These are phyloP conservation scores for Trifolium pratense DNA, from an alignment of 306 rosid genomes.

Conservation along the genomic window DNA sequence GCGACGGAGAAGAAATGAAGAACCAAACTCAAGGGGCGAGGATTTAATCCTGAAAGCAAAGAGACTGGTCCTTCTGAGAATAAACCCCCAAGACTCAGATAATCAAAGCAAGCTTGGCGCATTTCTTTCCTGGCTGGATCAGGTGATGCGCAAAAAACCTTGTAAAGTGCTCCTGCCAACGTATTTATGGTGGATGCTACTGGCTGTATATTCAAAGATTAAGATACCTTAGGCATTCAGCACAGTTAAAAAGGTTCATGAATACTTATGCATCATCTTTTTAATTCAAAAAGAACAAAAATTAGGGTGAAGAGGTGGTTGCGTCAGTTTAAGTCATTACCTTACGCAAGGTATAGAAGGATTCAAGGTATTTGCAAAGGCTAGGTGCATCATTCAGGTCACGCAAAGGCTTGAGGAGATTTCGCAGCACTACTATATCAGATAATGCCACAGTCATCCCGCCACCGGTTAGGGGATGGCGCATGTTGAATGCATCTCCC, in stretches of 20 bases:
- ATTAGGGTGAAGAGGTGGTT: background rate
- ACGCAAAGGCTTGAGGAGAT: slow-evolving; percentile 80
- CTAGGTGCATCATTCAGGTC: slow-evolving; percentile 77
- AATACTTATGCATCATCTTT: background rate
- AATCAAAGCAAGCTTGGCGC: slow-evolving; percentile 98
- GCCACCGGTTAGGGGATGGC: slow-evolving; percentile 95
- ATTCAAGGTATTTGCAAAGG: slow-evolving; percentile 86
- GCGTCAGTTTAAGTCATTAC: slow-evolving; percentile 42
- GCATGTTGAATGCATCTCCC: slow-evolving; percentile 99
- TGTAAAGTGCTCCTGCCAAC: slow-evolving; percentile 94
- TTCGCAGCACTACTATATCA: slow-evolving; percentile 82
- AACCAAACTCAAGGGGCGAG: slow-evolving; percentile 90
- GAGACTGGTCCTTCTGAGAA: slow-evolving; percentile 84
- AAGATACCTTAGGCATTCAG: background rate
- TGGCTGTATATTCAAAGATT: slow-evolving; percentile 62
- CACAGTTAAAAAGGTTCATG: background rate
- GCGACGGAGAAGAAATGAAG: slow-evolving; percentile 97
- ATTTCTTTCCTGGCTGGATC: slow-evolving; percentile 94
- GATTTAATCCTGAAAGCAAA: slow-evolving; percentile 88
- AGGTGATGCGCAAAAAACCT: slow-evolving; percentile 89
- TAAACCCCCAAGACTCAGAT: slow-evolving; percentile 86
- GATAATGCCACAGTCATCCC: slow-evolving; percentile 97
- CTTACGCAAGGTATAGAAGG: slow-evolving; percentile 90
- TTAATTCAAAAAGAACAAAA: background rate
- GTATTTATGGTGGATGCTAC: slow-evolving; percentile 98